Evolutionary conservation across 768 basidiomycete genomes (phyloP).

Genomic region (Termitomyces sp.): DNA sequence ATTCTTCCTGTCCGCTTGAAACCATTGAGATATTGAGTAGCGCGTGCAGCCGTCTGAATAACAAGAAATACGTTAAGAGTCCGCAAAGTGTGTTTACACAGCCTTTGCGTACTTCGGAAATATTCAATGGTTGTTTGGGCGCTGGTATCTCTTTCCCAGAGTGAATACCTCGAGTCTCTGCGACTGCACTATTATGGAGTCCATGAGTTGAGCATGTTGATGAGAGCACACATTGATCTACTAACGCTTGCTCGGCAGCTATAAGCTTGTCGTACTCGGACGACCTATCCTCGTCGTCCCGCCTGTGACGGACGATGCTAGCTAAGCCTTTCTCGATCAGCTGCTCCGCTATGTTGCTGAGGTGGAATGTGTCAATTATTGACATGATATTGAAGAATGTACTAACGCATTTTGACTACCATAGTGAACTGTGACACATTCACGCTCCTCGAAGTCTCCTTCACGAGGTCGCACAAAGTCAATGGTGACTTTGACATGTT

Average conservation of each 20-base stretch:
- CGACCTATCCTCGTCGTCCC: slow-evolving; percentile 96
- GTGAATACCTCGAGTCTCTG: slow-evolving; percentile 83
- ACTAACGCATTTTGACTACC: slow-evolving; percentile 78
- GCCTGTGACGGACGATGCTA: slow-evolving; percentile 84
- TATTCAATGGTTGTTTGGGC: slow-evolving; percentile 81
- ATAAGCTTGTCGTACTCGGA: slow-evolving; percentile 95
- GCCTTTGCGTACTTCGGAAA: slow-evolving; percentile 68
- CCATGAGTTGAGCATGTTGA: not conserved
- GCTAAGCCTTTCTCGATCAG: slow-evolving; percentile 92
- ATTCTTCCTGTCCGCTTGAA: slow-evolving; percentile 89
- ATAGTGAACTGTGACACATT: slow-evolving; percentile 86
- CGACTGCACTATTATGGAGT: slow-evolving; percentile 54
- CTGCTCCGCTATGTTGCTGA: slow-evolving; percentile 90
- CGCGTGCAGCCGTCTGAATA: slow-evolving; percentile 61
- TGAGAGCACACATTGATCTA: slow-evolving; percentile 6
- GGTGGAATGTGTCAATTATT: slow-evolving; percentile 1
- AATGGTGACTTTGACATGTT: slow-evolving; percentile 74
- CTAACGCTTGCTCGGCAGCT: slow-evolving; percentile 89
- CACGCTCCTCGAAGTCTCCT: slow-evolving; percentile 91
- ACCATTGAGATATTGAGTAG: slow-evolving; percentile 81
- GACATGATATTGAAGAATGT: not conserved
- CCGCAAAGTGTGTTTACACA: not conserved
- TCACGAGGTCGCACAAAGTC: slow-evolving; percentile 92
- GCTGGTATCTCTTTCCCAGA: slow-evolving; percentile 85
- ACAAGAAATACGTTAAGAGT: not conserved